Percentiles rank a stretch among this genome's conserved stretches.
Conservation (phyloP, 352 stramenopile species). For the Globisporangium canariense region DNA sequence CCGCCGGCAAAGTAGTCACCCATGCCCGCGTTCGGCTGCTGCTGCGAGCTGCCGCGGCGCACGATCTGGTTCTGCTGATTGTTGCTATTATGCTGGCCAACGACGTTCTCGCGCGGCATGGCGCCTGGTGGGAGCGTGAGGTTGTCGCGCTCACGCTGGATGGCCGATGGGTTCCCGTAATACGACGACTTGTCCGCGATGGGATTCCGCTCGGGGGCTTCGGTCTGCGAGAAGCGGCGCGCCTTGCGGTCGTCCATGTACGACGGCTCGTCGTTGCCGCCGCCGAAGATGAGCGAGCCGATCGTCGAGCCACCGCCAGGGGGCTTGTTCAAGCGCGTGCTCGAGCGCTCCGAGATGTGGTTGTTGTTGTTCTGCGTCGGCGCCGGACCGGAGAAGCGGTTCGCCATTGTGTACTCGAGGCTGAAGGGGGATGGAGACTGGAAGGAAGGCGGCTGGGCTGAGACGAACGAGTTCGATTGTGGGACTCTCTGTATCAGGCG, state of each 20-base stretch:
- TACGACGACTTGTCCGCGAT: slow-evolving; percentile 42
- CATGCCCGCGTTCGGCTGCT: slow-evolving; percentile 22
- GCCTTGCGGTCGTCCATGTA: slow-evolving; percentile 58
- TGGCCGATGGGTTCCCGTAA: slow-evolving; percentile 32
- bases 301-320: slow-evolving; percentile 42
- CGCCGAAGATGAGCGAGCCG: slow-evolving; percentile 49
- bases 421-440: not conserved
- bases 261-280: slow-evolving; percentile 25
- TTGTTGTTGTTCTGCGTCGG: slow-evolving; percentile 48
- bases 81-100: slow-evolving; percentile 16
- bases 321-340: slow-evolving; percentile 43
- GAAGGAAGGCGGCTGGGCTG: not conserved
- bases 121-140: slow-evolving; percentile 37
- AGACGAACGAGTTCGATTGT: slow-evolving; percentile 10
- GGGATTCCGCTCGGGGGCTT: slow-evolving; percentile 33
- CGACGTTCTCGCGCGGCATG: slow-evolving; percentile 26
- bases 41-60: slow-evolving; percentile 2
- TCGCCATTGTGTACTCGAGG: slow-evolving; percentile 16
- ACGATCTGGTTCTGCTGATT: slow-evolving; percentile 9
- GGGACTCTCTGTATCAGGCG: not conserved
- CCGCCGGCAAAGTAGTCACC: slow-evolving; percentile 37
- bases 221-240: slow-evolving; percentile 29
- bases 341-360: slow-evolving; percentile 37
- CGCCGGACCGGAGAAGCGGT: slow-evolving; percentile 20
- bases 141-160: slow-evolving; percentile 39